Conservation (phyloP, 164 flowering plant genomes). For the Chloranthus sessilifolius region DNA sequence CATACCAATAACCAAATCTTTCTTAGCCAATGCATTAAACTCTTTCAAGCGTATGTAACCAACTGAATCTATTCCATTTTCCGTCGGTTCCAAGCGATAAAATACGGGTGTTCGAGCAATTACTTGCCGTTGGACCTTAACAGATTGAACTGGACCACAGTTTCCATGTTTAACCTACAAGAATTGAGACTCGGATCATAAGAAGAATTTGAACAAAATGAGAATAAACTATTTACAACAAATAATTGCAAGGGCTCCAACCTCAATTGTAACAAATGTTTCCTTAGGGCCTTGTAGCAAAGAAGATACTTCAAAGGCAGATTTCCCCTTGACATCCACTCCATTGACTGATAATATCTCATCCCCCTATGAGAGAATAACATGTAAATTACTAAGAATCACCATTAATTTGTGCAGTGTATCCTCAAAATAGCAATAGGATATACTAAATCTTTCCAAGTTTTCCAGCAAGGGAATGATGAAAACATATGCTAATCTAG, state of each 20-base stretch:
- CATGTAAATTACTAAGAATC: not conserved
- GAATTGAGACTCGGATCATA: no score
- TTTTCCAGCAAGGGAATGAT: not conserved
- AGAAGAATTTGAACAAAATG: no score
- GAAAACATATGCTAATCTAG: no score
- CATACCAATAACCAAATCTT: slow-evolving; percentile 85
- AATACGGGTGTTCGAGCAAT: slow-evolving; percentile 90
- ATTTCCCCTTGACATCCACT: slow-evolving; percentile 73
- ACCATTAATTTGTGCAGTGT: not conserved
- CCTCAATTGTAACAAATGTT: slow-evolving; percentile 81
- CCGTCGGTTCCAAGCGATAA: slow-evolving; percentile 67
- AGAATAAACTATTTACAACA: no score
- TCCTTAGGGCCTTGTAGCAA: slow-evolving; percentile 89
- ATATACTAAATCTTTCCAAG: no score
- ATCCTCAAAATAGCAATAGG: not conserved
- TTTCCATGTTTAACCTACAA: slow-evolving; percentile 84
- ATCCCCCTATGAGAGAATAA: slow-evolving; percentile 58
- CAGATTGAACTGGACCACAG: slow-evolving; percentile 73
- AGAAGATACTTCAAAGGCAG: slow-evolving; percentile 89
- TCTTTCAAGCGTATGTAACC: slow-evolving; percentile 92
- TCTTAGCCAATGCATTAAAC: slow-evolving; percentile 97
- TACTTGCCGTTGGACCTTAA: slow-evolving; percentile 70
- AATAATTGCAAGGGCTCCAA: slow-evolving; percentile 19
- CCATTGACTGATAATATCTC: slow-evolving; percentile 84
- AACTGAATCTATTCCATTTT: slow-evolving; percentile 54